Conservation (phyloP, 495 filamentous ascomycete genomes). For the Aspergillus indologenus region DNA sequence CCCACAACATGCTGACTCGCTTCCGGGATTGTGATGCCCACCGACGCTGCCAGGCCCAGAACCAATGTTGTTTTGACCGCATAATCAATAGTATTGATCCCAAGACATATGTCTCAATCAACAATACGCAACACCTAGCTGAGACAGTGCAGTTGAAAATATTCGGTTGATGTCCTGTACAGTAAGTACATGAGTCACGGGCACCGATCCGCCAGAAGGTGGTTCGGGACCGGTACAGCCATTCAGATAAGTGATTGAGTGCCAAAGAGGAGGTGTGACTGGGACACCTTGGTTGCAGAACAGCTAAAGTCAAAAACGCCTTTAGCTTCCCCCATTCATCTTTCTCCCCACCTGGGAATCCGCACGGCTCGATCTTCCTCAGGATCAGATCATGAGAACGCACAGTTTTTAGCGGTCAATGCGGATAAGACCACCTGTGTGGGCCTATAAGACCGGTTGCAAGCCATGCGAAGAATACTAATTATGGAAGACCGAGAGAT, state of each 20-base stretch:
- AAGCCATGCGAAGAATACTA: neutral
- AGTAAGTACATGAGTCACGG: neutral
- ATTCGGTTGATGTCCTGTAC: neutral
- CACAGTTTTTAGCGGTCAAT: neutral
- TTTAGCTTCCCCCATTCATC: neutral
- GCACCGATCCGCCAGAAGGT: neutral
- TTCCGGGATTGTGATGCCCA: slow-evolving; percentile 1
- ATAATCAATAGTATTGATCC: neutral
- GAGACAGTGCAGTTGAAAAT: neutral
- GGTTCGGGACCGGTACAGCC: neutral
- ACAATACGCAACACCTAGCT: neutral
- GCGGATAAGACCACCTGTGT: neutral
- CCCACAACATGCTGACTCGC: neutral
- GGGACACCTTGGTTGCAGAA: slow-evolving; percentile 16
- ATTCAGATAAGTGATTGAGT: neutral
- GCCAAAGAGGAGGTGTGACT: slow-evolving; percentile 14
- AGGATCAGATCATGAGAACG: slow-evolving; percentile 14
- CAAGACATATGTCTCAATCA: neutral
- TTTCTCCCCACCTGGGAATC: neutral
- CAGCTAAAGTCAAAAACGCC: slow-evolving; percentile 7
- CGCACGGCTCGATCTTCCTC: slow-evolving; percentile 8
- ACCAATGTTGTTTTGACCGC: neutral
- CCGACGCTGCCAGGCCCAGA: neutral
- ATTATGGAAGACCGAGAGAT: slow-evolving; percentile 14
- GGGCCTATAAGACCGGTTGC: no score